These are phyloP conservation scores for Dendrocalamus latiflorus DNA, from an alignment of 202 grass and related monocot genomes.

Conservation along the genomic window DNA sequence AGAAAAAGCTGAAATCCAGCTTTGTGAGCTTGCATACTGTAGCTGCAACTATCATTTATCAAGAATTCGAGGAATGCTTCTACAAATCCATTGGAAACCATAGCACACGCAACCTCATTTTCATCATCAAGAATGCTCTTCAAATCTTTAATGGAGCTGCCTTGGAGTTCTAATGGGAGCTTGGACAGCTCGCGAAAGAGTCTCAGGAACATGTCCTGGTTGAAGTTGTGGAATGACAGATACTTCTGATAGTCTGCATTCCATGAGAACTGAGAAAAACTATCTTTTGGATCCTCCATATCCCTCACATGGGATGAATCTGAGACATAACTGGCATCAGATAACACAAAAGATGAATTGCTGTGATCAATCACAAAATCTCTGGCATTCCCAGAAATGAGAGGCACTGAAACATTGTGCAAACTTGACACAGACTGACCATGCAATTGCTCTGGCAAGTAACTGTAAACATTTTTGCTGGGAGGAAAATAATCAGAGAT, in stretches of 20 bases:
- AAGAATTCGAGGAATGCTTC: conserved; percentile 79
- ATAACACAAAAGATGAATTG: conserved; percentile 56
- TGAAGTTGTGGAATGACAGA: conserved; percentile 63
- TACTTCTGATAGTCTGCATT: conserved; percentile 67
- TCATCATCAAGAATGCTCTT: conserved; percentile 60
- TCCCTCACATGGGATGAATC: conserved; percentile 50
- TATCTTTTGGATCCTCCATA: conserved; percentile 49
- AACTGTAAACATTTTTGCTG: conserved; percentile 37
- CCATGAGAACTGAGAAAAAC: conserved; percentile 57
- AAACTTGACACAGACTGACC: conserved; percentile 85
- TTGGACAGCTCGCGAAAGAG: conserved; percentile 63
- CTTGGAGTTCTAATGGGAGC: conserved; percentile 60
- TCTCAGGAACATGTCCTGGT: conserved; percentile 66
- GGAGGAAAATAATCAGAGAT: conserved; percentile 22
- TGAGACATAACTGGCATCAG: conserved; percentile 59
- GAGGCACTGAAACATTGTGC: conserved; percentile 70
- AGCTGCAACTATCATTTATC: conserved; percentile 42
- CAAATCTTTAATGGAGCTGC: conserved; percentile 64
- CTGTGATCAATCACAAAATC: conserved; percentile 56
- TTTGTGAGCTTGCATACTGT: conserved; percentile 45
- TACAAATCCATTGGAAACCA: conserved; percentile 74
- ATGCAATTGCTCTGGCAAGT: conserved; percentile 48
- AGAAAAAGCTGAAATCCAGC: conserved; percentile 62
- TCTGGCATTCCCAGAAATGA: conserved; percentile 54
- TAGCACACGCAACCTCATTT: conserved; percentile 47